A percentile compares a stretch with the other conserved stretches of the same genome.
Conservation (phyloP, 2,329 filamentous ascomycete genomes). For the Colletotrichum siamense region DNA sequence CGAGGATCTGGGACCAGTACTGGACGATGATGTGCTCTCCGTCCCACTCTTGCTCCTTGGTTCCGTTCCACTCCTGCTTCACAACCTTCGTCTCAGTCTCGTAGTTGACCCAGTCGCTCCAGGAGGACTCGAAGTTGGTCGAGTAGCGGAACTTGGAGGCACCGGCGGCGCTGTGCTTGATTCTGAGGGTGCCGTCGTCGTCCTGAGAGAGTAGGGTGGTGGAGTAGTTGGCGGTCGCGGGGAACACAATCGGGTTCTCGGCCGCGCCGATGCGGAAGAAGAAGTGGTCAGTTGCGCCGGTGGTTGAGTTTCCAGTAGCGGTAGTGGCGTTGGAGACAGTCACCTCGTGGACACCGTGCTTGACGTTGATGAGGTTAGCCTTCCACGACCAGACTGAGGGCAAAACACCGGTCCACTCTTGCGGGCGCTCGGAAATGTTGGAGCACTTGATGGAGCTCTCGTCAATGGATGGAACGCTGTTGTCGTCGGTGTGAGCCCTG, state of each 20-base stretch:
- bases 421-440: conserved; percentile 35
- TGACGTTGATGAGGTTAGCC: conserved; percentile 58
- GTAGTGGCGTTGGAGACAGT: conserved; percentile 60
- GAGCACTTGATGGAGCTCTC: conserved; percentile 48
- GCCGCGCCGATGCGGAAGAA: conserved; percentile 34
- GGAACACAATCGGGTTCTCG: conserved; percentile 18
- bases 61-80: conserved; percentile 61
- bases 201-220: conserved; percentile 50
- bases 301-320: conserved; percentile 44
- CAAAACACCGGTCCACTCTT: conserved; percentile 54
- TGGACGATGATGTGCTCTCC: conserved; percentile 69
- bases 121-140: conserved; percentile 65
- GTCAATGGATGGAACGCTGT: conserved; percentile 48
- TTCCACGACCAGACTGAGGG: conserved; percentile 59
- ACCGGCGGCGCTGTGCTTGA: conserved; percentile 65
- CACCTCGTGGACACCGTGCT: conserved; percentile 67
- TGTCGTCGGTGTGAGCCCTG: conserved; percentile 57
- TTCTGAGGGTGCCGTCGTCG: conserved; percentile 39
- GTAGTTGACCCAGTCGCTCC: conserved; percentile 64
- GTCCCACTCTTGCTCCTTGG: conserved; percentile 60
- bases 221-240: conserved; percentile 40
- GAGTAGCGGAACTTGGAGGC: conserved; percentile 69
- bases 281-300: conserved; percentile 63
- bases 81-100: conserved; percentile 53
- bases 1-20: conserved; percentile 65